phyloP scores from a whole-genome alignment of 768 basidiomycete genomes.

The Floccularia luteovirens region DNA sequence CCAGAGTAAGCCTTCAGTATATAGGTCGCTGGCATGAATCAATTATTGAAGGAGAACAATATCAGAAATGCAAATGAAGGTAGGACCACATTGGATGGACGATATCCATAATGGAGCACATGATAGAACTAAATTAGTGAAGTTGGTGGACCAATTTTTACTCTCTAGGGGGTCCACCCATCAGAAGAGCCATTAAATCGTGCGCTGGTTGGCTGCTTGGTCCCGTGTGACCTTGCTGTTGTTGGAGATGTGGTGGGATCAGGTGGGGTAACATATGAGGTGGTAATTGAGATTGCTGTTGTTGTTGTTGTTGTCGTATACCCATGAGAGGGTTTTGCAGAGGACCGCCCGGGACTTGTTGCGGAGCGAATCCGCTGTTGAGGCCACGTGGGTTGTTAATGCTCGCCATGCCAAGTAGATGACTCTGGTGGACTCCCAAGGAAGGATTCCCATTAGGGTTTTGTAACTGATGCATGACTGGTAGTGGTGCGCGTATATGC shows the following conservation, averaged over 20 bases:
- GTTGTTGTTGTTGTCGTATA: constrained; percentile 45
- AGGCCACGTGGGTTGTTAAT: constrained; percentile 37
- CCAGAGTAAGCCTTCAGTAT: no score
- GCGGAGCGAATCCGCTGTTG: constrained; percentile 39
- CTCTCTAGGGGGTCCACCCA: constrained; percentile 67
- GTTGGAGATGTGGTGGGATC: constrained; percentile 52
- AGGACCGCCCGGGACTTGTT: constrained; percentile 36
- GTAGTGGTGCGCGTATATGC: constrained; percentile 46
- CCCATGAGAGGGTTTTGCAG: constrained; percentile 33
- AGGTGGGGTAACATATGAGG: constrained; percentile 44
- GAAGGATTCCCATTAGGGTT: constrained; percentile 36
- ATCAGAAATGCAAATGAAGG: no score
- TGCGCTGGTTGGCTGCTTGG: constrained; percentile 52
- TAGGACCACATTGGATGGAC: no score
- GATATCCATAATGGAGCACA: no score
- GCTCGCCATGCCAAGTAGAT: constrained; percentile 42
- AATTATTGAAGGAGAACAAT: no score
- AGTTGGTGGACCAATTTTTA: no score
- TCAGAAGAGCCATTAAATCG: constrained; percentile 78
- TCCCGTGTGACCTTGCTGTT: constrained; percentile 46
- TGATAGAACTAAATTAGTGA: no score
- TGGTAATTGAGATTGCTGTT: constrained; percentile 49
- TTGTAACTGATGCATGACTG: constrained; percentile 40
- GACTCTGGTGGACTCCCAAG: constrained; percentile 44
- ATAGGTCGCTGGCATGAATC: no score